phyloP scores from a whole-genome alignment of 192 early-diverging fungal species.

The Umbelopsis sp. region DNA sequence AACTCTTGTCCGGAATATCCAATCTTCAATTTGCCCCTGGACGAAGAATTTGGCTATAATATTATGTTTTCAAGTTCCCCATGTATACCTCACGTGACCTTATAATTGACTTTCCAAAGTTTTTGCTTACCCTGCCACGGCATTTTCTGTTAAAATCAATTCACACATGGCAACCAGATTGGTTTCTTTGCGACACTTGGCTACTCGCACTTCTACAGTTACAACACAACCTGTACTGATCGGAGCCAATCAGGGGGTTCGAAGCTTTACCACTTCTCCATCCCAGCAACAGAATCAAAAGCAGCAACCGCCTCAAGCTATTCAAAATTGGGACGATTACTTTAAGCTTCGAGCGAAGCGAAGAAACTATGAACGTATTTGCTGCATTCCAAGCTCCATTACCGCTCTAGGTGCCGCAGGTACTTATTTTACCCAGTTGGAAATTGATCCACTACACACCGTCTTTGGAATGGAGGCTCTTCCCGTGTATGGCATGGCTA shows the following conservation, averaged over 20 bases:
- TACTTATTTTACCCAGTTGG: conserved; percentile 56
- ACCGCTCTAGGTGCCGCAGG: conserved; percentile 43
- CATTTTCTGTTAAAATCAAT: background rate
- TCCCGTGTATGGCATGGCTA: conserved; percentile 53
- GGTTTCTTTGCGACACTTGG: conserved; percentile 12
- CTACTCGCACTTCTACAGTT: background rate
- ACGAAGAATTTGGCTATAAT: too few relatives aligned
- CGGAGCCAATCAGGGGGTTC: background rate
- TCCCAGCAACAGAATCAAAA: background rate
- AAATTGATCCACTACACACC: conserved; percentile 62
- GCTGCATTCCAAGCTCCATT: conserved; percentile 56
- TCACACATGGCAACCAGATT: conserved; percentile 7
- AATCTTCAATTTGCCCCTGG: too few relatives aligned
- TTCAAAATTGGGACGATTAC: conserved; percentile 65
- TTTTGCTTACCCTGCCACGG: too few relatives aligned
- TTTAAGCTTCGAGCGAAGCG: conserved; percentile 65
- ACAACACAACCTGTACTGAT: background rate
- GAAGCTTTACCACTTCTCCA: background rate
- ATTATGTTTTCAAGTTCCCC: too few relatives aligned
- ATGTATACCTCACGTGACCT: too few relatives aligned
- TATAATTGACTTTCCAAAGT: too few relatives aligned
- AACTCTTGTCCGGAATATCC: too few relatives aligned
- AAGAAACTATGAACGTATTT: conserved; percentile 62
- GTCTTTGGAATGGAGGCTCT: conserved; percentile 72
- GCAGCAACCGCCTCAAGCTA: background rate